Evolutionary conservation across 164 flowering plant genomes (phyloP).

Genomic region (Euptelea pleiosperma): DNA sequence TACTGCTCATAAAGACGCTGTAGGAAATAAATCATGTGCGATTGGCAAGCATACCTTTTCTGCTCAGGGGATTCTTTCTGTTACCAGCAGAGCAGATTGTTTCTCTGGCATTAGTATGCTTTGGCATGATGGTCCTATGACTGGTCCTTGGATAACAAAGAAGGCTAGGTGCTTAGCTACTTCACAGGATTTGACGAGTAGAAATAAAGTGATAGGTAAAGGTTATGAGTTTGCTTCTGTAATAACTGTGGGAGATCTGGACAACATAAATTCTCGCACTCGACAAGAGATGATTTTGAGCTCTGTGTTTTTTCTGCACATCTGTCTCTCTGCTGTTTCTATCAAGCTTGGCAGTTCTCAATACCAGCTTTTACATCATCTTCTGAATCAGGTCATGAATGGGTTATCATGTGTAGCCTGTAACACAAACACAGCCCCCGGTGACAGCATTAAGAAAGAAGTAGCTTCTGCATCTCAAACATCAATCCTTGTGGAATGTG

Average conservation of each 20-base stretch:
- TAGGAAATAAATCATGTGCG: constrained; percentile 8
- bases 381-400: constrained; percentile 44
- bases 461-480: constrained; percentile 42
- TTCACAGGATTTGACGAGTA: constrained; percentile 38
- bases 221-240: constrained; percentile 70
- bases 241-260: constrained; percentile 43
- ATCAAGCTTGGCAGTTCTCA: constrained; percentile 42
- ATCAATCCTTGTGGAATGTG: constrained; percentile 67
- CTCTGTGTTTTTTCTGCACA: constrained; percentile 54
- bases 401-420: constrained; percentile 29
- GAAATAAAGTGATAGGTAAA: constrained; percentile 38
- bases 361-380: constrained; percentile 37
- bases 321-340: constrained; percentile 38
- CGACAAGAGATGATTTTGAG: constrained; percentile 67
- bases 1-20: constrained; percentile 21
- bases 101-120: constrained; percentile 51
- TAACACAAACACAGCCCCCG: constrained; percentile 15
- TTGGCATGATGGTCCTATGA: constrained; percentile 69
- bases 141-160: constrained; percentile 65
- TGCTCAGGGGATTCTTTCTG: constrained; percentile 47
- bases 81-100: constrained; percentile 25
- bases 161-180: constrained; percentile 62
- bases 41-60: constrained; percentile 26
- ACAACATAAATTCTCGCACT: constrained; percentile 35
- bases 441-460: constrained; percentile 10